Evolutionary conservation across 2,329 filamentous ascomycete genomes (phyloP), one percentile per base, ranked within the genome.

Genomic region (Botrytis squamosa): DNA sequence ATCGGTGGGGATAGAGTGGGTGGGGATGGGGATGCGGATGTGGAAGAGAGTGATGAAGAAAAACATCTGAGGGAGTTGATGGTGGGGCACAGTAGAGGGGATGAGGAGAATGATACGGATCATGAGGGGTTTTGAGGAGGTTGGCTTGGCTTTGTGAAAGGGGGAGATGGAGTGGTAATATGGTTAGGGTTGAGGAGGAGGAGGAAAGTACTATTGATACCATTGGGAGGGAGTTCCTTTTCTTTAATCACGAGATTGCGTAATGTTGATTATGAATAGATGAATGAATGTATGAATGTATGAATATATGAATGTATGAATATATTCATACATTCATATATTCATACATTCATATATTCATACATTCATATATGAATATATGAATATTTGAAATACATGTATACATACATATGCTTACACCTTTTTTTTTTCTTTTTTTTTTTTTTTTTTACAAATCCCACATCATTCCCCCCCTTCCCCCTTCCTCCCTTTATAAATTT

Each of bases 11-110:
- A 57, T 40, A n/a, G 5, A 33, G 65, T 12, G 64, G 42, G 20
- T 29, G 57, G 22, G 5, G n/a, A 29, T 22, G 68, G 9, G 33
- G 71, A 52, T 36, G 52, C 12, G 16, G 71, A 72, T 57, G 52
- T 57, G 36, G 71, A 73, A 8, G 65, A 68, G 20, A 73, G 71
- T 44, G 71, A 73, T 16, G 65, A 73, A 42, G 71, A 73, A n/a
- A 42, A 73, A 70, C 65, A 70, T 64, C 3, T 73, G 7, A 64
- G 52, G 46, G 71, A 73, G 44, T 63, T 73, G 29, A 52, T 73
- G 57, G 71, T 73, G 29, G 71, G 70, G 40, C 49, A 44, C 60
- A 52, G 59, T 25, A 38, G 22, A 33, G 60, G 16, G 2, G 70
- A 71, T 71, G 55, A 38, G 46, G 68, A 60, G 16, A 38, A 29